Evolutionary conservation across 1,284 basidiomycete genomes (phyloP), one percentile per base, ranked within the genome.

Genomic region (Phellopilus nigrolimitatus): DNA sequence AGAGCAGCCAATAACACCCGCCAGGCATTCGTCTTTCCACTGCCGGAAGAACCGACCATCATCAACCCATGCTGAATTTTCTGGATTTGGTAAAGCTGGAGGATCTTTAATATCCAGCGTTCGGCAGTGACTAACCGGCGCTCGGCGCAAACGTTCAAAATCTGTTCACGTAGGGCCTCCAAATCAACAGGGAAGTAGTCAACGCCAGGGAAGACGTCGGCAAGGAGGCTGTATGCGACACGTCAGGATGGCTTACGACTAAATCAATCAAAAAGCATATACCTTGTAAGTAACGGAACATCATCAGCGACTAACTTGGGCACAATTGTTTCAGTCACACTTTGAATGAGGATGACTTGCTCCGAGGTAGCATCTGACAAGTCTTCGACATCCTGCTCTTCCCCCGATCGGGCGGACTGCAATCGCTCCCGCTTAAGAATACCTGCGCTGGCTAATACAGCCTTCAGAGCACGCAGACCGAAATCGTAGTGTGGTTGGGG

Each of bases 401-500:
- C 69, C 0, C 65, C 64, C 2, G 59, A 58, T 33, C 70, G 70
- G 47, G 73, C 72, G 39, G 60, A 72, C 55, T 79, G 80, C 39
- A 95, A 70, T 12, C 91, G 82, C 67, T 95, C 92, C 58, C 97
- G 86, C 71, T 99, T 99, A 62, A 99, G 78, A 56, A 95, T 94
- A 80, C 97, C 97, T 21, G 97, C 97, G 64, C 93, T 95, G 27
- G 93, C 87, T 38, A 99, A 77, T 2, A 99, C 97, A 30, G 95
- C 89, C 69, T 99, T 99, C 56, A 99, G 76, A 10, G 97, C 97
- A 61, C 97, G 93, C 34, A 99, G 77, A 70, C 97, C 97, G 66
- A 99, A 99, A 72, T 99, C 97, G 67, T 99, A 99, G 71, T 99
- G 97, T 1, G 95, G 93, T 65, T 99, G 97, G 30, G 90, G 84